These are phyloP conservation scores for Salix koriyanagi DNA, from an alignment of 345 rosid species.

Conservation along the genomic window DNA sequence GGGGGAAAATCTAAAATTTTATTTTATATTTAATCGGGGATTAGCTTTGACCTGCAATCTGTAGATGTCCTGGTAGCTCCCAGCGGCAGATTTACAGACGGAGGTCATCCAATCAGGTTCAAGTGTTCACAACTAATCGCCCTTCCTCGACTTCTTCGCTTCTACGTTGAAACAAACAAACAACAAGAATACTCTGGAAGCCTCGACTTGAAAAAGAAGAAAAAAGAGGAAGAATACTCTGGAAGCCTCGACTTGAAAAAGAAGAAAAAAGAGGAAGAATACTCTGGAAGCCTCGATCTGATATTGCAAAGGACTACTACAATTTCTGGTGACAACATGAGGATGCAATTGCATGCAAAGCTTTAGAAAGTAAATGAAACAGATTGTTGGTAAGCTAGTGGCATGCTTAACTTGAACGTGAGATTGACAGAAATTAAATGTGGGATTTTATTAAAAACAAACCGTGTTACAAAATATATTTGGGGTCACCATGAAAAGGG, in stretches of 20 bases:
- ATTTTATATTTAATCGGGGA: no score
- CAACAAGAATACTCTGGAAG: neutral
- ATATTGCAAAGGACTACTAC: neutral
- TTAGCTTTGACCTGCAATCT: no score
- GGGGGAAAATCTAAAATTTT: no score
- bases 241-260: neutral
- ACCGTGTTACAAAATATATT: constrained; percentile 16
- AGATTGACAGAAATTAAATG: neutral
- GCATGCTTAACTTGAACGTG: neutral
- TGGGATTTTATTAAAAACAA: constrained; percentile 17
- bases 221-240: neutral
- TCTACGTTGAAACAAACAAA: no score
- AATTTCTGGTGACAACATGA: no score
- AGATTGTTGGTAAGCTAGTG: neutral
- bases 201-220: neutral
- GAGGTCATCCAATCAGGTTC: neutral
- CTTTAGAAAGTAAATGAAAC: neutral
- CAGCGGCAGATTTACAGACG: no score
- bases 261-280: neutral
- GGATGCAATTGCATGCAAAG: no score
- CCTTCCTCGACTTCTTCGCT: no score
- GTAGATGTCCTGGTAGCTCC: no score
- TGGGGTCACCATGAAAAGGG: constrained; percentile 88
- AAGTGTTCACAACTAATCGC: neutral
- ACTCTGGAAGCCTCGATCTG: neutral